Percentiles rank a stretch among this genome's conserved stretches.
These are phyloP conservation scores for Candida silvicultrix DNA, from an alignment of 805 yeast species.

Conservation along the genomic window DNA sequence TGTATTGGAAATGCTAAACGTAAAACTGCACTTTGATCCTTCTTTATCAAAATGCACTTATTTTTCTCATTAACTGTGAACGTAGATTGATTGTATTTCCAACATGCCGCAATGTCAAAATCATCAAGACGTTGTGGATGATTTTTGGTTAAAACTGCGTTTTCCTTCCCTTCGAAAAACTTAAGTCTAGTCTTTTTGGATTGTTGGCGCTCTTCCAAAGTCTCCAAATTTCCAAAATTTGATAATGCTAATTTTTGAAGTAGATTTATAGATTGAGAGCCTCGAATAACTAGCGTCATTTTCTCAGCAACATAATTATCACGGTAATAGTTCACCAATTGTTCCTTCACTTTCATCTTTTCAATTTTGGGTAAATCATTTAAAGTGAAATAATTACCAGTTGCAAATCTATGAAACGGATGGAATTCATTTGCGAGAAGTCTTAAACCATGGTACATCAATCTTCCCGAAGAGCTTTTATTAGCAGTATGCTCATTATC, in stretches of 20 bases:
- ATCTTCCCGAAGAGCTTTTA: slow-evolving; percentile 33
- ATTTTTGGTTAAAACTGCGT: background rate
- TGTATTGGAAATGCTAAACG: slow-evolving; percentile 42
- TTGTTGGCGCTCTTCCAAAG: background rate
- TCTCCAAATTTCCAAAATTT: slow-evolving; percentile 33
- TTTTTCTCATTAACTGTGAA: slow-evolving; percentile 18
- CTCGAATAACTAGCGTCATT: slow-evolving; percentile 53
- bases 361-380: slow-evolving; percentile 26
- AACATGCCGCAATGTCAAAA: slow-evolving; percentile 12
- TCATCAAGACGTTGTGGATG: slow-evolving; percentile 4
- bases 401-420: slow-evolving; percentile 56
- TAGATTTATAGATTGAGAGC: slow-evolving; percentile 59
- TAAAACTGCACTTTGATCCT: slow-evolving; percentile 27
- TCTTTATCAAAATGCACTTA: slow-evolving; percentile 33
- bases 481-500: slow-evolving; percentile 66
- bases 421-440: slow-evolving; percentile 39
- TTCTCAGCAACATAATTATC: slow-evolving; percentile 38
- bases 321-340: slow-evolving; percentile 33
- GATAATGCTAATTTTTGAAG: slow-evolving; percentile 44
- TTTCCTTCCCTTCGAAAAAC: slow-evolving; percentile 1
- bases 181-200: slow-evolving; percentile 9
- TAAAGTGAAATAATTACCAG: slow-evolving; percentile 56
- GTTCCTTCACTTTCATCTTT: slow-evolving; percentile 28
- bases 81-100: slow-evolving; percentile 12
- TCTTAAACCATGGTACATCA: slow-evolving; percentile 53